A percentile compares a stretch with the other conserved stretches of the same genome.
These are phyloP conservation scores for Sclerotinia subarctica DNA, from an alignment of 2,329 filamentous ascomycete species.

Conservation along the genomic window DNA sequence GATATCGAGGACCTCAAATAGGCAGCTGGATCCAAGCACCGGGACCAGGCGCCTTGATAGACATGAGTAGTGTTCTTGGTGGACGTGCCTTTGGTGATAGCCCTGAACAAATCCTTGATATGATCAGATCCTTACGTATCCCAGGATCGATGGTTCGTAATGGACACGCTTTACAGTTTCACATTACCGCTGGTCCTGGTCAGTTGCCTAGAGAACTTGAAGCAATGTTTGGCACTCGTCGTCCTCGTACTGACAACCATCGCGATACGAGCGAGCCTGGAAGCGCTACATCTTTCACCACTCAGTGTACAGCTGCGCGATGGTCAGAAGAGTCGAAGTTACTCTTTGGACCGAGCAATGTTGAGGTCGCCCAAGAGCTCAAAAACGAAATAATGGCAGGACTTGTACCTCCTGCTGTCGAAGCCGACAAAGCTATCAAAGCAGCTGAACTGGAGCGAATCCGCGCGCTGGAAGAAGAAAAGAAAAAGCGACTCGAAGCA, in stretches of 20 bases:
- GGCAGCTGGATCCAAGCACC: slow-evolving; percentile 51
- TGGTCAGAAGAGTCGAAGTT: slow-evolving; percentile 91
- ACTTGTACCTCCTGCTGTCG: slow-evolving; percentile 80
- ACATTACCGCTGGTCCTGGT: slow-evolving; percentile 51
- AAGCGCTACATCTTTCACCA: slow-evolving; percentile 52
- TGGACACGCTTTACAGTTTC: slow-evolving; percentile 57
- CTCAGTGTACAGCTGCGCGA: slow-evolving; percentile 68
- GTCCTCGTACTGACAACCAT: slow-evolving; percentile 27
- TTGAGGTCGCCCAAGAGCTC: slow-evolving; percentile 68
- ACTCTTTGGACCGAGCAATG: slow-evolving; percentile 67
- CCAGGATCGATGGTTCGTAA: slow-evolving; percentile 41
- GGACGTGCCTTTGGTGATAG: slow-evolving; percentile 37
- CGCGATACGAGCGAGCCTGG: slow-evolving; percentile 36
- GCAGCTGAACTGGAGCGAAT: slow-evolving; percentile 55
- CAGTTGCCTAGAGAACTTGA: slow-evolving; percentile 53
- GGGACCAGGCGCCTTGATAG: slow-evolving; percentile 40
- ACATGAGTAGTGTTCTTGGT: slow-evolving; percentile 34
- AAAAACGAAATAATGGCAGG: slow-evolving; percentile 66
- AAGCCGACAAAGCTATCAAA: slow-evolving; percentile 71
- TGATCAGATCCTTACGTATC: slow-evolving; percentile 38
- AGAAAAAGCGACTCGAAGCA: slow-evolving; percentile 61
- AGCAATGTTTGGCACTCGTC: slow-evolving; percentile 41
- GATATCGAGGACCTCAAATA: slow-evolving; percentile 47
- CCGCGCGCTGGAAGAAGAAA: slow-evolving; percentile 57
- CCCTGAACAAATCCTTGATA: slow-evolving; percentile 34